Conservation (phyloP, 352 stramenopile genomes). For the Phytophthora multivora region DNA sequence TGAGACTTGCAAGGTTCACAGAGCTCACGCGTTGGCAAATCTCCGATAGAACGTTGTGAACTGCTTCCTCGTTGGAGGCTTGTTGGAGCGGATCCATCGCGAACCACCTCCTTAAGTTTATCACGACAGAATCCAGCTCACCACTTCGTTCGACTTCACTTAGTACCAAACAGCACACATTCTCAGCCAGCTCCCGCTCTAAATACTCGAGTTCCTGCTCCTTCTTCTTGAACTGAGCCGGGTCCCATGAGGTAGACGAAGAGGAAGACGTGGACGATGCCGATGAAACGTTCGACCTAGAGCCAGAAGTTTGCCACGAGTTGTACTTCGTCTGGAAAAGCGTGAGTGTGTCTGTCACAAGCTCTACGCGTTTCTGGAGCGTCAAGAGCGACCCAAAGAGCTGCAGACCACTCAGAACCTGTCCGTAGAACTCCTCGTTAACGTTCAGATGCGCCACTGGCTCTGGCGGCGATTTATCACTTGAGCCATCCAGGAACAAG, state of each 20-base stretch:
- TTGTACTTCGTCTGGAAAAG: constrained; percentile 56
- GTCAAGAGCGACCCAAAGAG: constrained; percentile 50
- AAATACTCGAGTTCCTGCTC: constrained; percentile 45
- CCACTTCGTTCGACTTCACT: constrained; percentile 26
- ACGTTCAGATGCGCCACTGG: constrained; percentile 28
- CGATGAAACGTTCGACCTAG: constrained; percentile 37
- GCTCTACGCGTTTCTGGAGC: constrained; percentile 51
- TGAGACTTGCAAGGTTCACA: constrained; percentile 32
- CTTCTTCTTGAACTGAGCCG: constrained; percentile 30
- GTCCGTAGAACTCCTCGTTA: constrained; percentile 61
- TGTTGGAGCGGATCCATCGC: constrained; percentile 34
- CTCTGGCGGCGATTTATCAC: constrained; percentile 14
- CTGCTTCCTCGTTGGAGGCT: constrained; percentile 14
- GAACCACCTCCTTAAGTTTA: constrained; percentile 32
- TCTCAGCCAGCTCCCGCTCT: constrained; percentile 41
- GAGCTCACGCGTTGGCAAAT: constrained; percentile 29
- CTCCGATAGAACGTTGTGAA: constrained; percentile 23
- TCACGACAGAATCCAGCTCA: constrained; percentile 14
- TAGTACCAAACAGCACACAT: constrained; percentile 33
- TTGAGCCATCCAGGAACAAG: constrained; percentile 48
- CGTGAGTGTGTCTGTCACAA: constrained; percentile 48
- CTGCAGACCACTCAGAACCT: constrained; percentile 34
- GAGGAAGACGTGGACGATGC: constrained; percentile 33
- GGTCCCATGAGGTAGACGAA: constrained; percentile 37
- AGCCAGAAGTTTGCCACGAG: constrained; percentile 33